A percentile compares a stretch with the other conserved stretches of the same genome.
These are phyloP conservation scores for Mycena kentingensis DNA, from an alignment of 768 basidiomycete genomes.

Conservation along the genomic window DNA sequence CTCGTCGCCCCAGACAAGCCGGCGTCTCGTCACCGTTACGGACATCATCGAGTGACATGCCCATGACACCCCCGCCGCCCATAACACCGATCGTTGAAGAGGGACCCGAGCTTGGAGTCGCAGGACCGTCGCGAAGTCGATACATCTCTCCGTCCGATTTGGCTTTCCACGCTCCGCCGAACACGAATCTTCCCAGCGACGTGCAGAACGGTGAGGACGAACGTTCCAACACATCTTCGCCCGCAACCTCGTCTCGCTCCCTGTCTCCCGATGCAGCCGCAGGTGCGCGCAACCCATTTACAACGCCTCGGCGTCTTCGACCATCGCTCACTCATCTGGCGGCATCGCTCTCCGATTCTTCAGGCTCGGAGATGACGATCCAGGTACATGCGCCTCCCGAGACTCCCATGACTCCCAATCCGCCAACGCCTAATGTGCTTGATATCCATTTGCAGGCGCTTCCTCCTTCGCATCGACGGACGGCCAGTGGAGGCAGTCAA, in stretches of 20 bases:
- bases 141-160: constrained; percentile 67
- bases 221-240: constrained; percentile 39
- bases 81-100: constrained; percentile 79
- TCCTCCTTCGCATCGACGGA: constrained; percentile 41
- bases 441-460: constrained; percentile 82
- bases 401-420: constrained; percentile 76
- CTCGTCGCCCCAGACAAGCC: constrained; percentile 63
- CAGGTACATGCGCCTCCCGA: constrained; percentile 80
- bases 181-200: constrained; percentile 46
- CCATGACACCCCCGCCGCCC: constrained; percentile 61
- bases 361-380: constrained; percentile 68
- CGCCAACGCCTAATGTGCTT: constrained; percentile 80
- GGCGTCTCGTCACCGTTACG: constrained; percentile 70
- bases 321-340: constrained; percentile 71
- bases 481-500: constrained; percentile 35
- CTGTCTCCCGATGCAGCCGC: constrained; percentile 59
- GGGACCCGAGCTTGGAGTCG: constrained; percentile 43
- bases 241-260: constrained; percentile 54
- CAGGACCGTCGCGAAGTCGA: constrained; percentile 53
- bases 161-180: constrained; percentile 58
- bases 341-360: constrained; percentile 54
- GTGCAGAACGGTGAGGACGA: constrained; percentile 30
- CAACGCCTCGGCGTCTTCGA: constrained; percentile 66
- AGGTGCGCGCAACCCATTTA: constrained; percentile 87
- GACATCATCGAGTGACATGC: constrained; percentile 44